Evolutionary conservation across 768 basidiomycete species (phyloP).

Genomic region (Wakefieldia striispora): DNA sequence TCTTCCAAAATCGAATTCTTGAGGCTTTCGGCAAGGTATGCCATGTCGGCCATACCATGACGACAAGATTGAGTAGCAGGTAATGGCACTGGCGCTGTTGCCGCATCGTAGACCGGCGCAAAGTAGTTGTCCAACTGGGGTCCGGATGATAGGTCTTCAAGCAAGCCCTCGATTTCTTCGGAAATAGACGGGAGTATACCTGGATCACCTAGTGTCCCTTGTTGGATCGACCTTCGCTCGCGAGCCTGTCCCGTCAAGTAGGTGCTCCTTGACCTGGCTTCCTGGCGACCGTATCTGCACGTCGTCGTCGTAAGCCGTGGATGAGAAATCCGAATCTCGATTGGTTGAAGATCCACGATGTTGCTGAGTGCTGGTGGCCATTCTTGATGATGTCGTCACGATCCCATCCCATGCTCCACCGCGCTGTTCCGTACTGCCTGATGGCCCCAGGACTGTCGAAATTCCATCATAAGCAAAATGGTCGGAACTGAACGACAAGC

Average conservation of each 20-base stretch:
- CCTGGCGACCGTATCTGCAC: no score
- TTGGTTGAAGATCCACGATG: not conserved
- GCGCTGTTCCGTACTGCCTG: not conserved
- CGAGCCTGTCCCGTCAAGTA: no score
- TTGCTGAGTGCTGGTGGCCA: no score
- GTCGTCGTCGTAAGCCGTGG: not conserved
- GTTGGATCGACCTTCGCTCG: no score
- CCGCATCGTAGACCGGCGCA: not conserved
- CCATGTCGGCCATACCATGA: slow-evolving; percentile 13
- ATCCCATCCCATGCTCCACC: not conserved
- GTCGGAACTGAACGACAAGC: not conserved
- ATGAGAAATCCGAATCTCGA: not conserved
- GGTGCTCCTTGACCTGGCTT: no score
- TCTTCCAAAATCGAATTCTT: not conserved
- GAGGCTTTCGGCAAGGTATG: not conserved
- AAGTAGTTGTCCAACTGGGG: not conserved
- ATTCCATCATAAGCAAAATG: not conserved
- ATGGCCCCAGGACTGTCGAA: not conserved
- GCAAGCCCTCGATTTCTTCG: no score
- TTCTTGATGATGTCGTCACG: not conserved
- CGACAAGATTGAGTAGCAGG: slow-evolving; percentile 7
- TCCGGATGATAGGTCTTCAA: not conserved
- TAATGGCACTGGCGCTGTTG: not conserved
- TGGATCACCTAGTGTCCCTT: no score
- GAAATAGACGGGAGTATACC: no score